Conservation (phyloP, 192 early-diverging fungal species). For the Entomortierella chlamydospora region DNA sequence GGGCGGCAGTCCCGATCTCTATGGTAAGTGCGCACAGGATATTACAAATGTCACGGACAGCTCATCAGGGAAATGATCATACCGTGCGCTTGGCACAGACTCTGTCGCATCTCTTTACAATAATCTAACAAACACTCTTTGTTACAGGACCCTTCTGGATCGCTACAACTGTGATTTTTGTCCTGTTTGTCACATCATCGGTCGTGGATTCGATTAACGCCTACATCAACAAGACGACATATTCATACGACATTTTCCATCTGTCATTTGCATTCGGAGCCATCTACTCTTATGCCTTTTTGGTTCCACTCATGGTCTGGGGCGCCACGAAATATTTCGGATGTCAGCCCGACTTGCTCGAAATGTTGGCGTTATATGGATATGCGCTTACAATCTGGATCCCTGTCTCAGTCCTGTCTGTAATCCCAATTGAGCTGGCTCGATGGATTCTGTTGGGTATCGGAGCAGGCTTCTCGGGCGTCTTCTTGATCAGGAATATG, state of each 20-base stretch:
- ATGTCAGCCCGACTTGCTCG: conserved; percentile 84
- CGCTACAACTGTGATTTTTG: conserved; percentile 94
- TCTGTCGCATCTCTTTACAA: no score
- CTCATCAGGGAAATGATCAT: no score
- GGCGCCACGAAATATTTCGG: conserved; percentile 87
- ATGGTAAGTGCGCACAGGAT: conserved; percentile 66
- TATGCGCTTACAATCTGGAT: conserved; percentile 96
- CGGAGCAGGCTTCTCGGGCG: conserved; percentile 81
- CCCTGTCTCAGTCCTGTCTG: conserved; percentile 86
- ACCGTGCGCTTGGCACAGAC: no score
- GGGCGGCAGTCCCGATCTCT: conserved; percentile 90
- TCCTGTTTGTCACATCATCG: conserved; percentile 93
- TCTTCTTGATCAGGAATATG: conserved; percentile 68
- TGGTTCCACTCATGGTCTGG: conserved; percentile 81
- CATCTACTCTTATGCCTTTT: conserved; percentile 86
- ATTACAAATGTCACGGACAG: no score
- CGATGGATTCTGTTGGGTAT: conserved; percentile 84
- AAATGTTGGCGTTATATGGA: conserved; percentile 89
- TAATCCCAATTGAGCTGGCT: conserved; percentile 83
- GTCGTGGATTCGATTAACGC: conserved; percentile 87
- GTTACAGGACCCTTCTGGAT: conserved; percentile 95
- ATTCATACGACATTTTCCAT: conserved; percentile 83
- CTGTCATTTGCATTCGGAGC: conserved; percentile 84
- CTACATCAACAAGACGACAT: conserved; percentile 63
- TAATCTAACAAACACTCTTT: conserved; percentile 4